A percentile compares a stretch with the other conserved stretches of the same genome.
phyloP scores from a whole-genome alignment of 257 asterid species.

The Solanum paucissectum region DNA sequence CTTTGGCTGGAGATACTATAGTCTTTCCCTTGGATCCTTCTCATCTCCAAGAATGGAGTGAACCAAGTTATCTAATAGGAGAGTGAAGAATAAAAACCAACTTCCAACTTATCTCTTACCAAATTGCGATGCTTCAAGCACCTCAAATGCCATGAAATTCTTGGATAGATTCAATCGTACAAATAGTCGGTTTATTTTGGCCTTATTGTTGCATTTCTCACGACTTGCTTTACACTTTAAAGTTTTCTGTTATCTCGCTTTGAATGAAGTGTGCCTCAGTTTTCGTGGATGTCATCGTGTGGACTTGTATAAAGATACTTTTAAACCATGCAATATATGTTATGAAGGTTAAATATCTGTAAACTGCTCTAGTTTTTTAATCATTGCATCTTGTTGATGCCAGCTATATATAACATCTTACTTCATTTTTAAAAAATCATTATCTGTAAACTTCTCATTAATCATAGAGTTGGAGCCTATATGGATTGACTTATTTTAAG shows the following conservation, averaged over 20 bases:
- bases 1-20: background rate
- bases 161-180: background rate
- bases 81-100: background rate
- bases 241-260: background rate
- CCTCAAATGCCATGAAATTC: background rate
- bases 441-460: background rate
- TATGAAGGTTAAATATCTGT: background rate
- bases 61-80: background rate
- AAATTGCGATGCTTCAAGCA: background rate
- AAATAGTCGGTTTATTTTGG: background rate
- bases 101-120: background rate
- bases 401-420: background rate
- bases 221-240: background rate
- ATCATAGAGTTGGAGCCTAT: background rate
- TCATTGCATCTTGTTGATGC: background rate
- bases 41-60: background rate
- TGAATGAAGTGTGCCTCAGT: background rate
- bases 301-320: background rate
- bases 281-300: background rate
- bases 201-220: background rate
- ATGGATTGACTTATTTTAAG: background rate
- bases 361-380: background rate
- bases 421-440: background rate
- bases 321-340: background rate
- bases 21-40: background rate